Base-by-base conservation (phyloP, 352 stramenopile genomes). In the Globisporangium paroecandrum region DNA sequence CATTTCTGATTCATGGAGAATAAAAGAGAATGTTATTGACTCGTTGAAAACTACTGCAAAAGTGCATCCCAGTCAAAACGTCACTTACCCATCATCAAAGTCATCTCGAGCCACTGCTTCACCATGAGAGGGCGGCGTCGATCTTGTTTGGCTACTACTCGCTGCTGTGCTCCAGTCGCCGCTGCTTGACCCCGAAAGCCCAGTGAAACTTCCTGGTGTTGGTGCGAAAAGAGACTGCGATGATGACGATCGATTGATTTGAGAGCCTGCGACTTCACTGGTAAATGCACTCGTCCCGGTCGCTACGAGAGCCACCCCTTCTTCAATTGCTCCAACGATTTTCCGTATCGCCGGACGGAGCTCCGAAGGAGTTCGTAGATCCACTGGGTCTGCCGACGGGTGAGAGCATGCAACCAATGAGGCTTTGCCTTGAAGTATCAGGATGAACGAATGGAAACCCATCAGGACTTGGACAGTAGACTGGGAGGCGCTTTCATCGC, bases 361-460 rank as follows among this genome's bases (percentile, higher is more conserved):
- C 25, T 91, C 83, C 0, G 84, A 77, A 29, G 81, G 77, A 38
- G 79, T 87, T 9, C 65, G 72, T 38, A 94, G 64, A 56, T 91
- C 74, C 36, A 93, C 62, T 4, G 79, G 79, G 57, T 89, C 81
- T 61, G 86, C 81, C 36, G 72, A 86, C 1, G 86, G 78, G 56
- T 94, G 86, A 43, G 60, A 71, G 47, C 83, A 79, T 7, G 49
- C 62, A 20, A 57, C 24, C 2, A 94, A 43, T 20, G 69, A 68
- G 8, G 71, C 20, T 9, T 64, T 68, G 4, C 78, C 83, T 82
- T 94, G 84, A 4, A 89, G 69, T n/a, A 91, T 55, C 20, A 94
- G 43, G 57, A 93, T 87, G n/a, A 93, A 71, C 12, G 75, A 72
- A 53, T 93, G 73, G 27, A 93, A 75, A 15, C 70, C 76, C 46